phyloP scores from a whole-genome alignment of 2,329 filamentous ascomycete genomes.

The Hypomyces perniciosus region DNA sequence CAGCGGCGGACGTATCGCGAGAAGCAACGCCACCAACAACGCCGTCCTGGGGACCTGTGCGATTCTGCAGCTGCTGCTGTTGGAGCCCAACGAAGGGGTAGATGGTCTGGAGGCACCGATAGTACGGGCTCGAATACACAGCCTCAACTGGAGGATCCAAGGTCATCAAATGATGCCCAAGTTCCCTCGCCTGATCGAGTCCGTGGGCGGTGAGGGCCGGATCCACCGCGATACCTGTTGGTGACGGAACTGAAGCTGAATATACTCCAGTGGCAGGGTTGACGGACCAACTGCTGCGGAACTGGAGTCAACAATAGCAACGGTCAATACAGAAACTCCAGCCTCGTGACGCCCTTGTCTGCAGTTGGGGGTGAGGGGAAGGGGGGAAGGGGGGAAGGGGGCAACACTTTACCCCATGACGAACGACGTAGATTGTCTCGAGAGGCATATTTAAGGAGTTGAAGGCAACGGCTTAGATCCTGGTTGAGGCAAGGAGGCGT shows the following conservation, averaged over 20 bases:
- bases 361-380: conserved; percentile 10
- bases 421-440: conserved; percentile 66
- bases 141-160: conserved; percentile 63
- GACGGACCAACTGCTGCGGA: conserved; percentile 85
- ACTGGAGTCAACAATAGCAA: conserved; percentile 46
- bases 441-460: conserved; percentile 47
- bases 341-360: conserved; percentile 12
- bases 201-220: conserved; percentile 84
- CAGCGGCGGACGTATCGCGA: conserved; percentile 17
- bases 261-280: conserved; percentile 77
- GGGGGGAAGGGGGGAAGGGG: conserved; percentile 10
- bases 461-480: not conserved
- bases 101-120: conserved; percentile 81
- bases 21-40: not conserved
- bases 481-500: not conserved
- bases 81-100: conserved; percentile 56
- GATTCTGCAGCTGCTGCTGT: conserved; percentile 15
- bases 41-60: too few species aligned
- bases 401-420: conserved; percentile 60
- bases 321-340: conserved; percentile 13
- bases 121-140: conserved; percentile 82
- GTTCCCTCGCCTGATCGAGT: conserved; percentile 72
- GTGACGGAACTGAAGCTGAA: conserved; percentile 64
- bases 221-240: conserved; percentile 83
- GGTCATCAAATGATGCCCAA: conserved; percentile 58